phyloP scores from a whole-genome alignment of 805 yeast genomes.

The Candida coquimbonensis region DNA sequence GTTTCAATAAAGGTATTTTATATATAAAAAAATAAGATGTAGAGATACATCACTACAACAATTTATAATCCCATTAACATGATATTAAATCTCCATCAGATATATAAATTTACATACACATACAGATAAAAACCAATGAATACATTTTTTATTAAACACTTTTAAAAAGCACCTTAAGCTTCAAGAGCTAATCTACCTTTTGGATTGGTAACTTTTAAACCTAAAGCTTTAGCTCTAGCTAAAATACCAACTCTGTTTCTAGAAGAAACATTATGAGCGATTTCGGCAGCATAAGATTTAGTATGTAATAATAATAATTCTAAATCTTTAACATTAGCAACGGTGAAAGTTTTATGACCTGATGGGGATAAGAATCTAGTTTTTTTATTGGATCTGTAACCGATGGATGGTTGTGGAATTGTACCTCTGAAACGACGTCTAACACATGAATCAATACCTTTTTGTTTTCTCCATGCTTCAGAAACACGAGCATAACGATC shows the following conservation, averaged over 20 bases:
- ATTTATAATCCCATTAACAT: too few species aligned
- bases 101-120: too few species aligned
- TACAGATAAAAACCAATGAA: neutral
- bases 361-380: slow-evolving; percentile 94
- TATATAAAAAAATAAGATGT: neutral
- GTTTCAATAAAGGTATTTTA: neutral
- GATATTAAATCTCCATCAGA: too few species aligned
- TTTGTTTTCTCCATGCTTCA: slow-evolving; percentile 99
- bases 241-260: slow-evolving; percentile 96
- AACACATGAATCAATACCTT: slow-evolving; percentile 99
- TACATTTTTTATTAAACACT: slow-evolving; percentile 1
- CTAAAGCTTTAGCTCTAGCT: slow-evolving; percentile 96
- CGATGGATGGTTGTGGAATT: slow-evolving; percentile 98
- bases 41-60: too few species aligned
- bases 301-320: slow-evolving; percentile 95
- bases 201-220: slow-evolving; percentile 98
- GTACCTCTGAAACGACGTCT: slow-evolving; percentile 99
- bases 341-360: slow-evolving; percentile 96
- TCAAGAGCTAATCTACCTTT: slow-evolving; percentile 97
- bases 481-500: slow-evolving; percentile 98
- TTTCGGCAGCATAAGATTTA: slow-evolving; percentile 99
- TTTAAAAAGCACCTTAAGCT: slow-evolving; percentile 53
- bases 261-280: slow-evolving; percentile 97
- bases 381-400: slow-evolving; percentile 99
- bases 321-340: slow-evolving; percentile 87